A percentile compares a stretch with the other conserved stretches of the same genome.
phyloP scores from a whole-genome alignment of 169 alveolate species.

The Plasmodium malariae region DNA sequence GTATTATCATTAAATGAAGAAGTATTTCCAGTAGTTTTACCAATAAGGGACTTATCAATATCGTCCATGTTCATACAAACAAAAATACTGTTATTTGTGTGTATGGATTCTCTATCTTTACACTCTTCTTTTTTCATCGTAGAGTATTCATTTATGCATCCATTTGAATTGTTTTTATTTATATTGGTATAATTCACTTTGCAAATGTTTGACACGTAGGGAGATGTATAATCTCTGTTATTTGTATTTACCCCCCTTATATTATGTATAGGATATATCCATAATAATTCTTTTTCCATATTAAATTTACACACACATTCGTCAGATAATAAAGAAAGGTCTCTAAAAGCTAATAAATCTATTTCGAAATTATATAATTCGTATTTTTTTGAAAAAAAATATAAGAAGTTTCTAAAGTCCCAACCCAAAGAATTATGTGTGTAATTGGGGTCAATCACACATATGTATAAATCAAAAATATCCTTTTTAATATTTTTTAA shows the following conservation, averaged over 20 bases:
- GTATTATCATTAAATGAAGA: not conserved
- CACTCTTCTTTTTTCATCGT: not conserved
- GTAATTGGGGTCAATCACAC: slow-evolving; percentile 53
- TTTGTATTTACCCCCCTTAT: not conserved
- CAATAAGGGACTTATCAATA: not conserved
- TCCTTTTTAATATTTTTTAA: slow-evolving; percentile 40
- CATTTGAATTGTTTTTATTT: not conserved
- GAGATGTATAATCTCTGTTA: not conserved
- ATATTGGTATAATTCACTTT: not conserved
- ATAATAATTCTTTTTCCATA: not conserved
- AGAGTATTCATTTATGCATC: not conserved
- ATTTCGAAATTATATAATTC: slow-evolving; percentile 47
- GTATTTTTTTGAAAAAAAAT: slow-evolving; percentile 54
- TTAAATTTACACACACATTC: not conserved
- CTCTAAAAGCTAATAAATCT: slow-evolving; percentile 48
- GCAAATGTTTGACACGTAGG: not conserved
- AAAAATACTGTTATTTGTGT: not conserved
- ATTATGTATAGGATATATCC: slow-evolving; percentile 24
- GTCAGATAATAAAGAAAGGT: slow-evolving; percentile 7
- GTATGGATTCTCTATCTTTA: not conserved
- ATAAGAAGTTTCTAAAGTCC: slow-evolving; percentile 65
- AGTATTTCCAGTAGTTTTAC: not conserved
- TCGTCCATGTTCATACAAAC: not conserved
- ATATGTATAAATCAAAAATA: slow-evolving; percentile 43
- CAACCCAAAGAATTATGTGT: slow-evolving; percentile 17